These are phyloP conservation scores for Diaporthe citrichinensis DNA, from an alignment of 2,329 filamentous ascomycete species.

Conservation along the genomic window DNA sequence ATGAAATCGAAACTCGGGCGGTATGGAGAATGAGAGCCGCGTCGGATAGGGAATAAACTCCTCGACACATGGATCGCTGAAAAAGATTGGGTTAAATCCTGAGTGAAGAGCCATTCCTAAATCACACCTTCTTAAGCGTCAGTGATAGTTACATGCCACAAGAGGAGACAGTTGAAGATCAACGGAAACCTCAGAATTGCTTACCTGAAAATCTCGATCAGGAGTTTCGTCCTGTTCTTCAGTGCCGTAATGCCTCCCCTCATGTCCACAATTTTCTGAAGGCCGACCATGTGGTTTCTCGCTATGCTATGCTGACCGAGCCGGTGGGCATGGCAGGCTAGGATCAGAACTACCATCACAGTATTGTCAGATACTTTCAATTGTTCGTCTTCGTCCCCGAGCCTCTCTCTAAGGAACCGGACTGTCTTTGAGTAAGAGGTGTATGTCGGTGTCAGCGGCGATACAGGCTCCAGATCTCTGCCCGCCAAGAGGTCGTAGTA, in stretches of 20 bases:
- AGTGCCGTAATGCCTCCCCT: constrained; percentile 53
- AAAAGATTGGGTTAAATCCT: constrained; percentile 22
- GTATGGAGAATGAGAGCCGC: background rate
- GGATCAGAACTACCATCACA: constrained; percentile 48
- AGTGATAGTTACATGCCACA: background rate
- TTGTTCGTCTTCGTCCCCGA: constrained; percentile 44
- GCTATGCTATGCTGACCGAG: constrained; percentile 48
- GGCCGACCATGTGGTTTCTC: constrained; percentile 53
- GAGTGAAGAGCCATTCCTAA: constrained; percentile 23
- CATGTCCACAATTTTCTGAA: constrained; percentile 54
- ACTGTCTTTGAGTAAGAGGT: constrained; percentile 23
- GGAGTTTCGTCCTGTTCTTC: constrained; percentile 50
- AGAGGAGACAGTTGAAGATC: background rate
- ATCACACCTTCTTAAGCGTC: constrained; percentile 27
- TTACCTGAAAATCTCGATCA: constrained; percentile 53
- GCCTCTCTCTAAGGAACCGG: constrained; percentile 47
- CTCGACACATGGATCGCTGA: constrained; percentile 10
- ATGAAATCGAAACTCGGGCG: background rate
- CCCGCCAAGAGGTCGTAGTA: constrained; percentile 49
- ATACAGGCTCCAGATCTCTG: constrained; percentile 44
- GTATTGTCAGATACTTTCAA: constrained; percentile 50
- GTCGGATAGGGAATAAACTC: constrained; percentile 10
- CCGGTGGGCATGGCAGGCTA: constrained; percentile 50
- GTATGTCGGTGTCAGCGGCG: constrained; percentile 48
- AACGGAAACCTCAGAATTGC: background rate